phyloP scores from a whole-genome alignment of 148 eudicot genomes.

The Amaranthus cruentus region DNA sequence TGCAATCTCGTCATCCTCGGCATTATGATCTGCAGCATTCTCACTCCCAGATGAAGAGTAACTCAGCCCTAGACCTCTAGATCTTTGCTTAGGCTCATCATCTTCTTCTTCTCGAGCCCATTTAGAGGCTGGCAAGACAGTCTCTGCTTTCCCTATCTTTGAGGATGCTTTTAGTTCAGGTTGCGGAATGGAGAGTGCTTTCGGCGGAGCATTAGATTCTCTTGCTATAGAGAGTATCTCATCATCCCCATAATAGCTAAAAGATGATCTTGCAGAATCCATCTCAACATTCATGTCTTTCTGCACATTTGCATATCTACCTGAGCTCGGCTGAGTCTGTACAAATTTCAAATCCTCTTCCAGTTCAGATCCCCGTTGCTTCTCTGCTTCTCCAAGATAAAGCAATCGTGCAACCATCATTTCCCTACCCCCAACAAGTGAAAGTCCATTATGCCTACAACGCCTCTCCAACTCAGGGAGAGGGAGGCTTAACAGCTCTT shows the following conservation, averaged over 20 bases:
- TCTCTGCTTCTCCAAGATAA: conserved; percentile 94
- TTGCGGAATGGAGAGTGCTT: conserved; percentile 42
- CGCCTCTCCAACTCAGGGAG: conserved; percentile 92
- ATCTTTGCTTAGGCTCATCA: conserved; percentile 62
- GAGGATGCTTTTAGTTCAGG: conserved; percentile 45
- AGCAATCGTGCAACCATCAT: conserved; percentile 93
- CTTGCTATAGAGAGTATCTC: conserved; percentile 33
- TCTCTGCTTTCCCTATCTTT: conserved; percentile 48
- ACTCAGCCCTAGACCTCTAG: conserved; percentile 65
- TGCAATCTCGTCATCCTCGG: conserved; percentile 44
- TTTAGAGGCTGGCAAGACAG: conserved; percentile 76
- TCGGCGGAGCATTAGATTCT: conserved; percentile 34
- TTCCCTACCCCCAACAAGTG: conserved; percentile 90
- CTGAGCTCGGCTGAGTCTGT: conserved; percentile 45
- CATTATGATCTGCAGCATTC: conserved; percentile 54
- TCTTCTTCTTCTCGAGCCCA: conserved; percentile 98
- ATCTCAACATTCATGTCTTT: conserved; percentile 44
- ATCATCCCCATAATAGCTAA: conserved; percentile 42
- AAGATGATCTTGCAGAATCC: conserved; percentile 35
- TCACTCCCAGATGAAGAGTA: conserved; percentile 99
- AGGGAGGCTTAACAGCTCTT: conserved; percentile 79
- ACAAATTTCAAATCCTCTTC: conserved; percentile 69
- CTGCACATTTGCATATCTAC: conserved; percentile 37
- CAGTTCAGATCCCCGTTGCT: conserved; percentile 70
- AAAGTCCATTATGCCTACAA: conserved; percentile 93